Evolutionary conservation across 768 basidiomycete genomes (phyloP).

Genomic region (Mycena albidolilacea): DNA sequence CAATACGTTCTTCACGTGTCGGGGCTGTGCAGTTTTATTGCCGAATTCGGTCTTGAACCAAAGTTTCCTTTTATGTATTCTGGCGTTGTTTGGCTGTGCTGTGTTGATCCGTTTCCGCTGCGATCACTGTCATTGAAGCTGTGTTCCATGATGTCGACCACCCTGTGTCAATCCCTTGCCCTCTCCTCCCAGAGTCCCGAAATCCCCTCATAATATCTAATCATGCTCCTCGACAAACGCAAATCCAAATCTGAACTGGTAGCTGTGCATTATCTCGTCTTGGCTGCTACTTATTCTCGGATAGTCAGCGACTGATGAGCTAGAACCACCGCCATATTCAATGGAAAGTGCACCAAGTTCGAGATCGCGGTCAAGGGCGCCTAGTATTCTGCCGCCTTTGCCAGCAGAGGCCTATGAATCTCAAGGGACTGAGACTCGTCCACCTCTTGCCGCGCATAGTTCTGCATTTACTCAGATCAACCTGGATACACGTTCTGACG

Average conservation of each 20-base stretch:
- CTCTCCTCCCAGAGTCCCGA: not conserved
- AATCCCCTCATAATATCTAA: not conserved
- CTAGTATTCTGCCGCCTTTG: constrained; percentile 29
- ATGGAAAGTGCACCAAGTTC: not conserved
- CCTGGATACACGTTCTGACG: constrained; percentile 12
- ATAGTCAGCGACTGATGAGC: not conserved
- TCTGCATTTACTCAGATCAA: constrained; percentile 29
- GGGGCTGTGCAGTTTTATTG: not conserved
- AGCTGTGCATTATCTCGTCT: not conserved
- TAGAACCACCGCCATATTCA: constrained; percentile 30
- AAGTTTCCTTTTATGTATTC: constrained; percentile 22
- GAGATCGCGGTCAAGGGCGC: constrained; percentile 8
- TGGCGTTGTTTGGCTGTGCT: constrained; percentile 9
- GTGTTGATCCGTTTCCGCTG: too few relatives aligned
- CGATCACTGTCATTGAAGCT: too few relatives aligned
- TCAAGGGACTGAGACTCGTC: not conserved
- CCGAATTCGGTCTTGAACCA: not conserved
- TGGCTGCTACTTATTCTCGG: not conserved
- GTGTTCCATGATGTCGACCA: too few relatives aligned
- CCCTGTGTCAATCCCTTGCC: too few relatives aligned
- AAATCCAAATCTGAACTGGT: not conserved
- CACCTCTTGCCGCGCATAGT: not conserved
- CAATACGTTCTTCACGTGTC: too few relatives aligned
- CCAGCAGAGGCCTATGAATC: constrained; percentile 16
- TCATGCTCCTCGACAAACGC: constrained; percentile 8